These are phyloP conservation scores for Debaryomyces singareniensis DNA, from an alignment of 1,139 yeast genomes.

Conservation along the genomic window DNA sequence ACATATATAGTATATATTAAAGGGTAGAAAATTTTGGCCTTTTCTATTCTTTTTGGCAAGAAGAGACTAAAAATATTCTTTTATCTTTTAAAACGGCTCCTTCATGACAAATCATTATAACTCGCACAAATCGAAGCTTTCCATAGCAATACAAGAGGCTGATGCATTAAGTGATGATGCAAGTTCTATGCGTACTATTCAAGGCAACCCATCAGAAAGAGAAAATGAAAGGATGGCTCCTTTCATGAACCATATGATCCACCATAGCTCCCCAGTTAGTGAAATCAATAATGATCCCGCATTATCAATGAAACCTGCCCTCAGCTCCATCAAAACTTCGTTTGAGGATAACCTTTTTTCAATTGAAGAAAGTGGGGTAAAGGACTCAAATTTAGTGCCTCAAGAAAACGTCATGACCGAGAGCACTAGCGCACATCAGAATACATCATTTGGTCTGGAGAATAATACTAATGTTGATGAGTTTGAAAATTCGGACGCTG, in stretches of 20 bases:
- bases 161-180: slow-evolving; percentile 20
- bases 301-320: slow-evolving; percentile 17
- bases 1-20: too few relatives aligned
- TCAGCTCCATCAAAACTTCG: slow-evolving; percentile 31
- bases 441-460: slow-evolving; percentile 2
- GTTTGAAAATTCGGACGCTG: neutral
- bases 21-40: too few relatives aligned
- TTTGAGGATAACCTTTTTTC: slow-evolving; percentile 17
- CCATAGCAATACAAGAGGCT: slow-evolving; percentile 42
- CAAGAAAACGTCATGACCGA: too few relatives aligned
- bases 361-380: too few relatives aligned
- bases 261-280: neutral
- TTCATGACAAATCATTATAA: slow-evolving; percentile 24
- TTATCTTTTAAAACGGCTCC: too few relatives aligned
- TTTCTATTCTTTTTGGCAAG: too few relatives aligned
- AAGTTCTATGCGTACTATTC: too few relatives aligned
- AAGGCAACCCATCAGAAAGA: slow-evolving; percentile 8
- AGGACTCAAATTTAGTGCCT: too few relatives aligned
- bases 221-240: neutral
- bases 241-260: neutral
- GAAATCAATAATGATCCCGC: neutral
- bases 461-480: neutral
- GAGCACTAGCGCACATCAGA: too few relatives aligned
- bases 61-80: too few relatives aligned
- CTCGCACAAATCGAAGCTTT: slow-evolving; percentile 35